phyloP scores from a whole-genome alignment of 306 rosid species.

The Aeschynomene evenia region DNA sequence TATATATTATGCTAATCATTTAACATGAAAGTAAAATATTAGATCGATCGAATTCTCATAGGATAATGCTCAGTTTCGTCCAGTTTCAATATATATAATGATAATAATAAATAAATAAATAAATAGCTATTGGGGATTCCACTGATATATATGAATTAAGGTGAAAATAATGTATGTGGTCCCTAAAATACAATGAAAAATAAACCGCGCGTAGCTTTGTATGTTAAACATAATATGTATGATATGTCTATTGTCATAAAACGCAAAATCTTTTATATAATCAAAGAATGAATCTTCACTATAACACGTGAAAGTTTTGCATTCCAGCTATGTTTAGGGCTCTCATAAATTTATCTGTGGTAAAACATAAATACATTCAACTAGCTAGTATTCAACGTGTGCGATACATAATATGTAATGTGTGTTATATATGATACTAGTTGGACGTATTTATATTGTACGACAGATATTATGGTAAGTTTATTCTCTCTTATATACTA shows the following conservation, averaged over 20 bases:
- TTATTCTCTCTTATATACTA: too few species aligned
- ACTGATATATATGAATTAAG: too few species aligned
- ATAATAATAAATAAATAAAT: too few species aligned
- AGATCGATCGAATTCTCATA: not conserved
- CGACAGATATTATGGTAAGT: too few species aligned
- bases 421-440: too few species aligned
- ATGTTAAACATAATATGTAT: constrained; percentile 1
- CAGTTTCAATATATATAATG: constrained; percentile 17
- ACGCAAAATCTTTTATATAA: not conserved
- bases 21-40: not conserved
- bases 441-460: too few species aligned
- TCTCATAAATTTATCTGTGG: too few species aligned
- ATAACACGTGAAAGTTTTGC: not conserved
- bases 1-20: not conserved
- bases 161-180: constrained; percentile 4
- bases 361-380: too few species aligned
- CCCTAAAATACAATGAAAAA: not conserved
- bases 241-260: not conserved
- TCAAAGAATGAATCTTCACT: not conserved
- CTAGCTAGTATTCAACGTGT: too few species aligned
- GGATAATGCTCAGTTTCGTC: constrained; percentile 2
- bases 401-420: too few species aligned
- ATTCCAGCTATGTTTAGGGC: too few species aligned
- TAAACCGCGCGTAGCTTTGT: not conserved
- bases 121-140: not conserved